Conservation (phyloP, 345 rosid species). For the Acer campestre region DNA sequence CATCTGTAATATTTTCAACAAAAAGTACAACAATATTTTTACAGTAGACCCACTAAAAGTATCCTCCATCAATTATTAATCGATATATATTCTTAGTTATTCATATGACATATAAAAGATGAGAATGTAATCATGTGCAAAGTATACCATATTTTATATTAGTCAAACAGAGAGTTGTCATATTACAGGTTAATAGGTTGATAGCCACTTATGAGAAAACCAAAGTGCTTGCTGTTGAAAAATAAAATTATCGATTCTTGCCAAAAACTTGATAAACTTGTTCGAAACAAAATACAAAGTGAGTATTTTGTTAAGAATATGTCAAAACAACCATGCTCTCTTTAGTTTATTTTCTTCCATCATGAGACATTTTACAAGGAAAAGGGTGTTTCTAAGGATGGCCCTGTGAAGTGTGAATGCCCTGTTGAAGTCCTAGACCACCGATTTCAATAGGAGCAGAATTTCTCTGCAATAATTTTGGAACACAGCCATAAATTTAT, state of each 20-base stretch:
- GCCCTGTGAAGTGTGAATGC: background rate
- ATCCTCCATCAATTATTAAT: background rate
- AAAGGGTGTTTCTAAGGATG: background rate
- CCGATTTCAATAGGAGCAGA: background rate
- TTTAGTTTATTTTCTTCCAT: background rate
- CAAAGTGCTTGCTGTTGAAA: background rate
- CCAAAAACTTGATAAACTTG: background rate
- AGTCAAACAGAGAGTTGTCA: constrained; percentile 1
- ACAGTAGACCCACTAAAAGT: background rate
- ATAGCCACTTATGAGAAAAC: background rate
- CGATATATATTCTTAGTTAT: background rate
- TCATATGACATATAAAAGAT: background rate
- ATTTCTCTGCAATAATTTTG: background rate
- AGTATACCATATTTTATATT: background rate
- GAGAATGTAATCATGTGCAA: background rate
- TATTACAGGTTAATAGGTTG: background rate
- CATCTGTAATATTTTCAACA: background rate
- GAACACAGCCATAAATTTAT: background rate
- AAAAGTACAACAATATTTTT: background rate
- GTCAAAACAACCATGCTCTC: background rate
- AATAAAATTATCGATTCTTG: background rate
- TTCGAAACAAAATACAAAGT: background rate
- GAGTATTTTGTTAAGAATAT: background rate
- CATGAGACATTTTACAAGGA: background rate
- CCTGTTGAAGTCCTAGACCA: background rate